Conservation (phyloP, 495 filamentous ascomycete genomes). For the Immersiella caudata region DNA sequence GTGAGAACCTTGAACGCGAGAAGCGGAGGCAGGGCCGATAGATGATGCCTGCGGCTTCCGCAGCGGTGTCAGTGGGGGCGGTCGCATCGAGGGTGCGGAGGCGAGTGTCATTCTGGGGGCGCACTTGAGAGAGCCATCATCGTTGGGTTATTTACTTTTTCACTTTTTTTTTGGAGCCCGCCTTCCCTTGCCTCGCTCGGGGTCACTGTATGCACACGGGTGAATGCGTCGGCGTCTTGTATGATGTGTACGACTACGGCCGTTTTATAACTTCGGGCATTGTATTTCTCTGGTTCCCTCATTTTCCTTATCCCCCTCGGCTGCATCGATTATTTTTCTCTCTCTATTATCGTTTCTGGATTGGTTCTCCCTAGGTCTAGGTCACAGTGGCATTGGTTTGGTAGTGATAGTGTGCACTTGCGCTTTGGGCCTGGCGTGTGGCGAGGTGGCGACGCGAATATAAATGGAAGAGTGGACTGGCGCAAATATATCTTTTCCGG, state of each 20-base stretch:
- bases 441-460: neutral
- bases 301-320: neutral
- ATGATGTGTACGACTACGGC: neutral
- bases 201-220: neutral
- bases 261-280: neutral
- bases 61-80: neutral
- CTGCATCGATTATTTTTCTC: neutral
- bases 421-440: neutral
- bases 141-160: neutral
- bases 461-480: neutral
- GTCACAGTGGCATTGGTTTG: neutral
- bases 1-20: constrained; percentile 65
- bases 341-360: neutral
- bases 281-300: neutral
- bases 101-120: neutral
- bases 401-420: neutral
- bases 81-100: neutral
- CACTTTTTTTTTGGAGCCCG: neutral
- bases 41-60: neutral
- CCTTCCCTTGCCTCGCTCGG: neutral
- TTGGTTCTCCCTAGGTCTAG: neutral
- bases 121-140: neutral
- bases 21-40: constrained; percentile 28
- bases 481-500: neutral
- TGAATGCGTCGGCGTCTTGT: neutral